Percentiles rank a stretch among this genome's conserved stretches.
These are phyloP conservation scores for Ogataea pignaliae DNA, from an alignment of 805 yeast genomes.

Conservation along the genomic window DNA sequence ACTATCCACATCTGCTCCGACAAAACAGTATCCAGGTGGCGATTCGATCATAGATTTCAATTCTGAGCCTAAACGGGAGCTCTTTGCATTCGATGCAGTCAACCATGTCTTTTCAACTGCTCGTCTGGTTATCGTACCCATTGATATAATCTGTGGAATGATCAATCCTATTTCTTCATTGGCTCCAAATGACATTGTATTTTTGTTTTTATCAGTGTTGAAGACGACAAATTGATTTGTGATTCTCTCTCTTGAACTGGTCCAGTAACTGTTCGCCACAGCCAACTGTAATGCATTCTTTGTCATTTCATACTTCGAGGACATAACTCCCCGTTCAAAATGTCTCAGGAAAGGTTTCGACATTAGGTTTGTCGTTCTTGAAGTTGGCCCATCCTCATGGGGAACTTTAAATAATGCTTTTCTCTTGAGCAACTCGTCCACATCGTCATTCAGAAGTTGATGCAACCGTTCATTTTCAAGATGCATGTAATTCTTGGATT, in stretches of 20 bases:
- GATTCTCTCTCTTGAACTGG: constrained; percentile 82
- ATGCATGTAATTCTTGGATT: constrained; percentile 34
- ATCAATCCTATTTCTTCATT: constrained; percentile 56
- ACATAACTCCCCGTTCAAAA: constrained; percentile 69
- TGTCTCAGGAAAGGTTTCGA: constrained; percentile 68
- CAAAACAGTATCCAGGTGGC: constrained; percentile 84
- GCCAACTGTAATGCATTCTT: constrained; percentile 73
- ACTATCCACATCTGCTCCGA: constrained; percentile 98
- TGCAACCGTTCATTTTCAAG: constrained; percentile 13
- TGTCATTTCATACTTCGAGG: constrained; percentile 71
- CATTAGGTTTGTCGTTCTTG: constrained; percentile 70
- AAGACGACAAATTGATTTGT: constrained; percentile 81
- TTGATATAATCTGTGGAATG: constrained; percentile 76
- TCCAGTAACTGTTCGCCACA: constrained; percentile 87
- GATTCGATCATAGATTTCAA: constrained; percentile 82
- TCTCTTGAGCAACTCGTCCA: constrained; percentile 10
- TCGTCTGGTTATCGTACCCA: constrained; percentile 96
- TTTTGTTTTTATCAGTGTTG: constrained; percentile 24
- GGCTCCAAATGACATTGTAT: constrained; percentile 16
- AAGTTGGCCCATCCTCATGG: constrained; percentile 76
- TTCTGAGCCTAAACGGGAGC: constrained; percentile 85
- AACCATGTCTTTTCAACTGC: constrained; percentile 98
- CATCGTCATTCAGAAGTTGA: constrained; percentile 7
- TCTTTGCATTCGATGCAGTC: constrained; percentile 93
- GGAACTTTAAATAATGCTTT: constrained; percentile 63